Evolutionary conservation across 108 stramenopile species (phyloP), one percentile per base, ranked within the genome.

Genomic region (Skeletonema menzelii): DNA sequence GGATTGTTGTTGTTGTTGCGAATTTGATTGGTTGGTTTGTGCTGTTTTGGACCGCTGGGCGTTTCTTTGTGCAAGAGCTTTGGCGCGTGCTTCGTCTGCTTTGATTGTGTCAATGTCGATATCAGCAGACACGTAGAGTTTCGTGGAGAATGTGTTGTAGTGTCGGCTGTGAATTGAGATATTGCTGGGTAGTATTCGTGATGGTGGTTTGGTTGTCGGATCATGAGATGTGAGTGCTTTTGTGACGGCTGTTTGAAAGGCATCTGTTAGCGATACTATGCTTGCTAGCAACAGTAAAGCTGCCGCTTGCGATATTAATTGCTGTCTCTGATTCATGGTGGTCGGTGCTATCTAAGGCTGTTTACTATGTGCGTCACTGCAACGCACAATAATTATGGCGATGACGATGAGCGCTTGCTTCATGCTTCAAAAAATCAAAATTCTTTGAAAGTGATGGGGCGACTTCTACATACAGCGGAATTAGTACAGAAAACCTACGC

Each of bases 1-100:
- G 2, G 31, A 32, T 32, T 32, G 31, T 0, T 42, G 73, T 49
- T 67, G 72, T 44, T 62, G 59, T 19, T 60, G n/a, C n/a, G n/a
- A n/a, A n/a, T n/a, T n/a, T n/a, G n/a, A n/a, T n/a, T n/a, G n/a
- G 30, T 62, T 69, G 57, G 13, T 1, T 8, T 38, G n/a, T 46
- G 30, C 20, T 34, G 35, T 63, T 44, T 63, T 46, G 46, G 17
- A 4, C 10, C 5, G 17, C 6, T 19, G 17, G 17, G 15, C 17
- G 19, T 46, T 46, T 17, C 3, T 46, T 46, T 46, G 40, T 2
- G 65, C 73, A 2, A 75, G 28, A 20, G 74, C 74, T 27, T 42
- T 15, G 30, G 57, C 65, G 26, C 74, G 74, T 2, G 74, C 74
- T 55, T 75, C 59, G 59, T 75, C 46, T 17, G 74, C 74, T 31